Conservation (phyloP, 2,329 filamentous ascomycete species). For the Trichoderma sp. region DNA sequence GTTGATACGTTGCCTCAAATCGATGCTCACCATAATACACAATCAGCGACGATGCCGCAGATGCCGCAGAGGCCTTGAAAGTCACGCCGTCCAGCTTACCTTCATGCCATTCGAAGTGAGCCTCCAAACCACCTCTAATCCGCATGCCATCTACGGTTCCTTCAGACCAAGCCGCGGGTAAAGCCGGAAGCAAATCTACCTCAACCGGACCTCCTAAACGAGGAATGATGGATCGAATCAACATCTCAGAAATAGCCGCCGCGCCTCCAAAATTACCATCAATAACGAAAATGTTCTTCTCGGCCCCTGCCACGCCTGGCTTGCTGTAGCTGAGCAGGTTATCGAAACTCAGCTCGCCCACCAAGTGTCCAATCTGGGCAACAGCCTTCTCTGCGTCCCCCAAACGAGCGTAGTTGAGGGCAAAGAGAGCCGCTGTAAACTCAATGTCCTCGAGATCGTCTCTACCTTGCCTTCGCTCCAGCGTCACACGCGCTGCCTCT, state of each 20-base stretch:
- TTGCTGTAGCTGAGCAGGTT: constrained; percentile 20
- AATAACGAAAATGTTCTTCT: constrained; percentile 18
- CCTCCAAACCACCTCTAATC: constrained; percentile 1
- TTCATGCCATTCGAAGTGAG: constrained; percentile 5
- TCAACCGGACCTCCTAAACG: constrained; percentile 3
- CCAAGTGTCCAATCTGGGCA: constrained; percentile 13
- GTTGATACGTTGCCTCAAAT: neutral
- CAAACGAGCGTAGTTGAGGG: constrained; percentile 12
- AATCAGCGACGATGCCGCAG: neutral
- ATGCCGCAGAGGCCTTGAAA: neutral
- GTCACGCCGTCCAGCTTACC: constrained; percentile 2
- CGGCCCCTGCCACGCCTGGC: constrained; percentile 9
- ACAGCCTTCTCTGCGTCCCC: constrained; percentile 17
- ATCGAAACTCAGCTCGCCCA: constrained; percentile 17
- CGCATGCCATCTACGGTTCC: constrained; percentile 8
- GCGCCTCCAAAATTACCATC: constrained; percentile 17
- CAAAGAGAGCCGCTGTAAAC: constrained; percentile 19
- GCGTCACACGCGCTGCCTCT: constrained; percentile 1
- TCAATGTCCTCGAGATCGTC: constrained; percentile 19
- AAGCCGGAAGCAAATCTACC: constrained; percentile 14
- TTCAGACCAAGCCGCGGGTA: constrained; percentile 15
- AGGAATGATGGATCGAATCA: constrained; percentile 16
- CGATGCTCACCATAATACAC: constrained; percentile 12
- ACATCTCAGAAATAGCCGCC: constrained; percentile 17
- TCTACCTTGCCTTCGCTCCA: constrained; percentile 15